Percentiles rank a stretch among this genome's conserved stretches.
These are phyloP conservation scores for Pyropia yezoensis DNA, from an alignment of 23 red algal species.

Conservation along the genomic window DNA sequence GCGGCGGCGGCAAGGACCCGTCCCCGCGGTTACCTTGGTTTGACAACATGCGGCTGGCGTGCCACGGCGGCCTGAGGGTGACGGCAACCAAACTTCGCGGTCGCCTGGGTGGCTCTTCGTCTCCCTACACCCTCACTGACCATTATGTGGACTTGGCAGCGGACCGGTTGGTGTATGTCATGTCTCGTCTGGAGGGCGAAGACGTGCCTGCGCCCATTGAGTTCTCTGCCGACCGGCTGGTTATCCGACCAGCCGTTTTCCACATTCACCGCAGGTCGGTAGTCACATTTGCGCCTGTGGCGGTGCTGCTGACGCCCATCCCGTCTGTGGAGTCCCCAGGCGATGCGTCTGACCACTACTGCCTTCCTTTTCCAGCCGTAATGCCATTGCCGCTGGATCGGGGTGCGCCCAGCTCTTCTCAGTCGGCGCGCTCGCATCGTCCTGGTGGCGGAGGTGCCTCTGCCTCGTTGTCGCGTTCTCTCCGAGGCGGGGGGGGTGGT, in stretches of 20 bases:
- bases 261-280: constrained; percentile 13
- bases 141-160: constrained; percentile 63
- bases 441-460: no score
- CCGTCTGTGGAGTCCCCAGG: constrained; percentile 5
- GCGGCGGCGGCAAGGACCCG: constrained; percentile 44
- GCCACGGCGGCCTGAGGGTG: constrained; percentile 46
- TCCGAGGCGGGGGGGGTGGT: no score
- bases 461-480: no score
- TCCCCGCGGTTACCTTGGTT: constrained; percentile 61
- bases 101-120: constrained; percentile 27
- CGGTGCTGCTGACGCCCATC: constrained; percentile 39
- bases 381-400: no score
- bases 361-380: constrained; percentile 28
- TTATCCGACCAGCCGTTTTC: constrained; percentile 33
- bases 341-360: constrained; percentile 56
- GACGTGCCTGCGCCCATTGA: no score
- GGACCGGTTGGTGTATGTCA: constrained; percentile 3
- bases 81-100: constrained; percentile 37
- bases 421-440: no score
- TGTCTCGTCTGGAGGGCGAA: no score
- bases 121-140: constrained; percentile 56
- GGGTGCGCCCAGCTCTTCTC: no score
- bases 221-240: no score
- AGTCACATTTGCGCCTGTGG: constrained; percentile 37
- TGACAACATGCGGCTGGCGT: constrained; percentile 51